Percentiles rank a stretch among this genome's conserved stretches.
Conservation (phyloP, 2,329 filamentous ascomycete genomes). For the Aspergillus pseudonomiae region DNA sequence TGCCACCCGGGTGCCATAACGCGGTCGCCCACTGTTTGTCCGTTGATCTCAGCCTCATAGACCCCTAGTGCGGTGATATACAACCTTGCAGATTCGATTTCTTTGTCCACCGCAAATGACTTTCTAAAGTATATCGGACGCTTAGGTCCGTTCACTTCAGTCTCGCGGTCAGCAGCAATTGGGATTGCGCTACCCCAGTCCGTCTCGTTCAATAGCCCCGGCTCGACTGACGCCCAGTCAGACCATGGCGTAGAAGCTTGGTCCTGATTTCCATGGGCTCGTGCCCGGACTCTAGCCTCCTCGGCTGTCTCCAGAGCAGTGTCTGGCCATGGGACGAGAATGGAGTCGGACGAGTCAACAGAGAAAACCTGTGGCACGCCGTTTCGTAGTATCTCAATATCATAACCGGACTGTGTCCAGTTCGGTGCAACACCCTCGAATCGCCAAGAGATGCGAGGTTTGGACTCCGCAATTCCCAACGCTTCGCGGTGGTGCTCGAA, state of each 20-base stretch:
- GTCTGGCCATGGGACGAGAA: conserved; percentile 28
- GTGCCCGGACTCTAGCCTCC: conserved; percentile 15
- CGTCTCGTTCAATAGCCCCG: conserved; percentile 31
- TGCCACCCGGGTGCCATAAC: conserved; percentile 55
- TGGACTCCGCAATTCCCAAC: conserved; percentile 19
- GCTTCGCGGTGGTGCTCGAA: conserved; percentile 24
- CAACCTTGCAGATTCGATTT: conserved; percentile 32
- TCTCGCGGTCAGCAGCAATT: conserved; percentile 24
- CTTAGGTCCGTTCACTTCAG: conserved; percentile 26
- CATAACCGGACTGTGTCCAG: conserved; percentile 26
- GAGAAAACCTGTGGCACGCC: conserved; percentile 12
- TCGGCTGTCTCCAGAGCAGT: conserved; percentile 19
- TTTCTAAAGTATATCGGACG: conserved; percentile 41
- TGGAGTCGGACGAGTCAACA: conserved; percentile 21
- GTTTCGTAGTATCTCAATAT: conserved; percentile 16
- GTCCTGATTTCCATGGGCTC: conserved; percentile 5
- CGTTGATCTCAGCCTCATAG: conserved; percentile 54
- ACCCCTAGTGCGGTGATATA: conserved; percentile 53
- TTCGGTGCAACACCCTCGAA: conserved; percentile 23
- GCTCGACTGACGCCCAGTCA: conserved; percentile 31
- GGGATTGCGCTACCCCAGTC: conserved; percentile 34
- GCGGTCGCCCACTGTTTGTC: conserved; percentile 43
- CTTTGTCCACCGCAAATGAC: conserved; percentile 25
- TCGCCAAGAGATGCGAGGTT: conserved; percentile 30
- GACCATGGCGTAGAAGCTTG: conserved; percentile 34